phyloP scores from a whole-genome alignment of 2,329 filamentous ascomycete species.

The Cladobotryum mycophilum region DNA sequence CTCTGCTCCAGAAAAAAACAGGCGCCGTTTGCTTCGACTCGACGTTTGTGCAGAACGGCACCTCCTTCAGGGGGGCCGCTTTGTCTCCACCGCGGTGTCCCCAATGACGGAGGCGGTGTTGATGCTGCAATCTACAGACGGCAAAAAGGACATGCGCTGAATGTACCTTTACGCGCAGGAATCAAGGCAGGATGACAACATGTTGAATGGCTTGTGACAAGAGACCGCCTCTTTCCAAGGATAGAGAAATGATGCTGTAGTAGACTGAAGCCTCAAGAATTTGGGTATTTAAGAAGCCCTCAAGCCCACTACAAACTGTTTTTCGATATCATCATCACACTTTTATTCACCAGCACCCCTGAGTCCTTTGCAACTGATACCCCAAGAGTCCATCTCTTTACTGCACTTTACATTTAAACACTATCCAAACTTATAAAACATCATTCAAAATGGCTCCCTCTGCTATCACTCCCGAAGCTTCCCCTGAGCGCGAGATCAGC shows the following conservation, averaged over 20 bases:
- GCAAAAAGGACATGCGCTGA: neutral
- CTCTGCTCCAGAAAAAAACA: constrained; percentile 12
- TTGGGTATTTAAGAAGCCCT: constrained; percentile 16
- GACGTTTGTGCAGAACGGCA: neutral
- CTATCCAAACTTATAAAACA: neutral
- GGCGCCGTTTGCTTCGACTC: neutral
- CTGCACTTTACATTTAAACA: neutral
- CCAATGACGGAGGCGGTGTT: constrained; percentile 19
- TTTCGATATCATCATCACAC: constrained; percentile 1
- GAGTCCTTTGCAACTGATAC: neutral
- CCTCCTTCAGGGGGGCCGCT: constrained; percentile 7
- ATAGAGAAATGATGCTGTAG: neutral
- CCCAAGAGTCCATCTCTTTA: no score
- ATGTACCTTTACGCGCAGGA: neutral
- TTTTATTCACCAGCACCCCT: neutral
- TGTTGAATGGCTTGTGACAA: neutral
- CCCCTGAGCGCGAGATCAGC: constrained; percentile 25
- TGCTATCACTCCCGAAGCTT: constrained; percentile 29
- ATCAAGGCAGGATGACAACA: neutral
- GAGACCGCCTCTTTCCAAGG: neutral
- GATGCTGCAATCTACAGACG: constrained; percentile 2
- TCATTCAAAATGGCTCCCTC: constrained; percentile 29
- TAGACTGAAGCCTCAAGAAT: neutral
- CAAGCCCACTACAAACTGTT: constrained; percentile 6
- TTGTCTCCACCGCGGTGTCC: constrained; percentile 14